phyloP scores from a whole-genome alignment of 23 red algal species.

The Gracilaria domingensis region DNA sequence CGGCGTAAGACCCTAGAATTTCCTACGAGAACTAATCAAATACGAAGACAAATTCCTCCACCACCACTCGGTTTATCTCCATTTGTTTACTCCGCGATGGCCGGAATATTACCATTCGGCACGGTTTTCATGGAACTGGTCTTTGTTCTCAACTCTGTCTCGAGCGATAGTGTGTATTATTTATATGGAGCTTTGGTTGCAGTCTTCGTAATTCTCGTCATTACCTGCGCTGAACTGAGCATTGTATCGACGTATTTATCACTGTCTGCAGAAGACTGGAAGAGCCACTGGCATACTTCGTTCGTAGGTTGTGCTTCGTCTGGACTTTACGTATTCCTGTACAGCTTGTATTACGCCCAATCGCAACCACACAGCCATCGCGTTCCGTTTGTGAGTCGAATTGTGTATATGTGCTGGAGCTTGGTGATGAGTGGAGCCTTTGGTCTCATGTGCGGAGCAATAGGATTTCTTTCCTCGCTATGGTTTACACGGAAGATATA shows the following conservation, averaged over 20 bases:
- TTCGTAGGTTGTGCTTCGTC: constrained; percentile 77
- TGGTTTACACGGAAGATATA: constrained; percentile 91
- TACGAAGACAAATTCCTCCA: constrained; percentile 82
- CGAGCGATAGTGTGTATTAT: constrained; percentile 85
- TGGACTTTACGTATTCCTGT: constrained; percentile 90
- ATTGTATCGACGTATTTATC: constrained; percentile 92
- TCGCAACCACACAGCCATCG: constrained; percentile 52
- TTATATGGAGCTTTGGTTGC: constrained; percentile 89
- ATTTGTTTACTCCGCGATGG: constrained; percentile 48
- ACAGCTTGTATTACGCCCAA: constrained; percentile 79
- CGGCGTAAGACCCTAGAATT: constrained; percentile 52
- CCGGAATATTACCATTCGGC: constrained; percentile 88
- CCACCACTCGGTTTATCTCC: constrained; percentile 68
- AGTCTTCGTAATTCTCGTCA: constrained; percentile 81
- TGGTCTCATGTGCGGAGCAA: constrained; percentile 72
- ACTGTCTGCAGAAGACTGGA: constrained; percentile 87
- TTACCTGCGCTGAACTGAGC: constrained; percentile 86
- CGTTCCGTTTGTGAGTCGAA: constrained; percentile 62
- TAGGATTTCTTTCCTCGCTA: constrained; percentile 83
- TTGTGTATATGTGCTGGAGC: constrained; percentile 80
- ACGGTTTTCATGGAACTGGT: constrained; percentile 94
- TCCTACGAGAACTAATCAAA: constrained; percentile 85
- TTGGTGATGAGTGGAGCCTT: constrained; percentile 72
- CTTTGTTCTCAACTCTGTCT: constrained; percentile 84
- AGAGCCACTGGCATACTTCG: constrained; percentile 83